Evolutionary conservation across 257 asterid genomes (phyloP).

Genomic region (Jaltomata sinuosa): DNA sequence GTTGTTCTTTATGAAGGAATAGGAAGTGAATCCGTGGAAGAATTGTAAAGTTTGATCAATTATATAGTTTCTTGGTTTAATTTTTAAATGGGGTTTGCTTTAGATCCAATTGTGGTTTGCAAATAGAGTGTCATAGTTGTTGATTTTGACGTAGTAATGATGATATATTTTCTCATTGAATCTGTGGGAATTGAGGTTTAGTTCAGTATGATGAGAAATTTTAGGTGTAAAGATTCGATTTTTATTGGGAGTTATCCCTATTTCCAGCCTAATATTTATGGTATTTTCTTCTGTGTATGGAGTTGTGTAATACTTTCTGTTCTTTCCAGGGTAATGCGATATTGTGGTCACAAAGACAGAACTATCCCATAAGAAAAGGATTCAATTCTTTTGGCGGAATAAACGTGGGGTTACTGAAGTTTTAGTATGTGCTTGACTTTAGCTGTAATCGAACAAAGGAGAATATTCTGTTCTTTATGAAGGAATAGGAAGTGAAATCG

Average conservation of each 20-base stretch:
- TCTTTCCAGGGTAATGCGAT: too few species aligned
- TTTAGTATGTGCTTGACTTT: not conserved
- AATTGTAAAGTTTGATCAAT: not conserved
- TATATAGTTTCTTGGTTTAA: not conserved
- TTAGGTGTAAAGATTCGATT: not conserved
- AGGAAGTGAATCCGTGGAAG: slow-evolving; percentile 2
- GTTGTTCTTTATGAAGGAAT: not conserved
- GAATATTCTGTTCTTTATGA: not conserved
- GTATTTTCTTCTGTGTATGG: not conserved
- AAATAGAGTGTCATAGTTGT: not conserved
- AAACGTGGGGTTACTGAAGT: not conserved
- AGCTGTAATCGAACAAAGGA: not conserved
- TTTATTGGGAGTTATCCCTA: not conserved
- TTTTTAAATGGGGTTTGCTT: not conserved
- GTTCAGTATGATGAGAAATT: not conserved
- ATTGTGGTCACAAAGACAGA: too few species aligned
- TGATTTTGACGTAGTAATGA: not conserved
- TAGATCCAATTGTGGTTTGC: not conserved
- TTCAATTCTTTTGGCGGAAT: not conserved
- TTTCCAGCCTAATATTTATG: not conserved
- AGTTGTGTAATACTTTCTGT: not conserved
- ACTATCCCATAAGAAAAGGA: too few species aligned
- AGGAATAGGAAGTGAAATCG: slow-evolving; percentile 17
- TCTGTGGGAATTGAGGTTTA: not conserved
- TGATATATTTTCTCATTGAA: not conserved